These are phyloP conservation scores for Colletotrichum falcatum DNA, from an alignment of 2,329 filamentous ascomycete genomes.

Conservation along the genomic window DNA sequence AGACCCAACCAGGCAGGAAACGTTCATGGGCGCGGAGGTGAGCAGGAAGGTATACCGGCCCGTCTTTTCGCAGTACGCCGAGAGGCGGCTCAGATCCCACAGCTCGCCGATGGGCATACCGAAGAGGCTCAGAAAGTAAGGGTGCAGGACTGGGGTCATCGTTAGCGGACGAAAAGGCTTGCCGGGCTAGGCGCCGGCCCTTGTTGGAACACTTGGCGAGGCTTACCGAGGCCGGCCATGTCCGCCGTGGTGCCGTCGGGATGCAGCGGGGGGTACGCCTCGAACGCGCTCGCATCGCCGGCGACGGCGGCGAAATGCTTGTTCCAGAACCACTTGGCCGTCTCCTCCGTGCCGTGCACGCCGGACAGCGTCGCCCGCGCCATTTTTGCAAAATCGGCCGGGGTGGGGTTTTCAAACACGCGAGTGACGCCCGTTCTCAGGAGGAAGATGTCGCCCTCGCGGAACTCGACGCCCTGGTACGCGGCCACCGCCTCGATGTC, in stretches of 20 bases:
- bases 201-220: not conserved
- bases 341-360: conserved; percentile 60
- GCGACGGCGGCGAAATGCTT: conserved; percentile 75
- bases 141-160: conserved; percentile 55
- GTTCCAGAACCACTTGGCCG: conserved; percentile 76
- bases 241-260: conserved; percentile 52
- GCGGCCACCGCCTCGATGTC: conserved; percentile 70
- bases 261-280: conserved; percentile 69
- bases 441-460: conserved; percentile 74
- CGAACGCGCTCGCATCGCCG: conserved; percentile 73
- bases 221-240: conserved; percentile 54
- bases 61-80: conserved; percentile 63
- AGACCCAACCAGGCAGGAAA: conserved; percentile 62
- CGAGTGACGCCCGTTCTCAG: conserved; percentile 73
- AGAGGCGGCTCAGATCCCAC: conserved; percentile 66
- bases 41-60: conserved; percentile 72
- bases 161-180: conserved; percentile 6
- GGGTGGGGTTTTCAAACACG: conserved; percentile 62
- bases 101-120: conserved; percentile 68
- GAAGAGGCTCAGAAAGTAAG: conserved; percentile 62
- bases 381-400: conserved; percentile 51
- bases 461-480: conserved; percentile 72
- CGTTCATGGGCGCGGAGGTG: conserved; percentile 69
- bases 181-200: not conserved
- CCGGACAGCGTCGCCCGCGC: conserved; percentile 49